Evolutionary conservation across 2,329 filamentous ascomycete genomes (phyloP), one percentile per base, ranked within the genome.

Genomic region (Ophiostoma montium): DNA sequence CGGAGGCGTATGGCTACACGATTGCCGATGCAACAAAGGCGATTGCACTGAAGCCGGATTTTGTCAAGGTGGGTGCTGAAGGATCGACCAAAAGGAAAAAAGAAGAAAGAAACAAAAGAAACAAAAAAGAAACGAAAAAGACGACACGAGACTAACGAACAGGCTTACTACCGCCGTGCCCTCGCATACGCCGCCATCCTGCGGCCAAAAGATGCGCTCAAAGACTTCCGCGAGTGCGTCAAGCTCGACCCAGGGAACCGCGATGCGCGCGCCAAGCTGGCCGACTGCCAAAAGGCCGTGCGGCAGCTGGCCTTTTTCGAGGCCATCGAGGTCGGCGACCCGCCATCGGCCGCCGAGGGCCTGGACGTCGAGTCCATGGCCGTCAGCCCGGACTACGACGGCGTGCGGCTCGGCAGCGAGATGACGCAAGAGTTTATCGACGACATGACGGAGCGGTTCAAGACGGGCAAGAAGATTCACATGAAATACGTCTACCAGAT

Each of bases 401-500:
- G 92, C 53, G 82, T 80, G 19, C 75, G 74, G 50, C 69, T 98
- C 48, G 82, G 76, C 35, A 75, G 82, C 47, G 75, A 84, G 63
- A 98, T 98, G 88, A 95, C 90, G 1, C 78, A 90, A 57, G 90
- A 95, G 59, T 98, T 98, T 61, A 86, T 98, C 59, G 85, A 94
- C 59, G 90, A 98, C 68, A 95, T 96, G 90, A 90, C 87, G 50
- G 78, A 92, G 64, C 75, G 92, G 31, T 98, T 98, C 76, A 95
- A 94, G 76, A 82, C 78, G 46, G 92, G 92, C 62, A 96, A 98
- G 75, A 90, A 86, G 67, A 75, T 98, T 50, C 87, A 92, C 65
- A 82, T 80, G 68, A 98, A 96, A 75, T 98, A 95, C 62, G 92
- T 90, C 56, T 96, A 90, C 71, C 87, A 95, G 69, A 98, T 98